Percentiles rank a stretch among this genome's conserved stretches.
Conservation (phyloP, 2,329 filamentous ascomycete genomes). For the Pseudogymnoascus sp. region DNA sequence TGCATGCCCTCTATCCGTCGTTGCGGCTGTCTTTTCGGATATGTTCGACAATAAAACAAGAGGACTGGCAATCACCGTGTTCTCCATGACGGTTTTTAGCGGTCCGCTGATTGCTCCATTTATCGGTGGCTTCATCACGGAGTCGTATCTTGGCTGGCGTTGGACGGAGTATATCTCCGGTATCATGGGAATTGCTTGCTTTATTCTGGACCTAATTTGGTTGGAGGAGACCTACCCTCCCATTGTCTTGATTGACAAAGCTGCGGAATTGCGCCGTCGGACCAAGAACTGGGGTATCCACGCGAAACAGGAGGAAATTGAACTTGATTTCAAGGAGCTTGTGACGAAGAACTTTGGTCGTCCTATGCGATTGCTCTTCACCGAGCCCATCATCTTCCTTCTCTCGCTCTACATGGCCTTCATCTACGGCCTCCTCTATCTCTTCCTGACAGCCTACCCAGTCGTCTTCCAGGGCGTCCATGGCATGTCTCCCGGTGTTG, state of each 20-base stretch:
- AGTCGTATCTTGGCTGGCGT: conserved; percentile 59
- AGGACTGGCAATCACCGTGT: conserved; percentile 49
- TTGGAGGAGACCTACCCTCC: conserved; percentile 64
- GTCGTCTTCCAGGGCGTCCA: conserved; percentile 71
- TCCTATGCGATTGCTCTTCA: conserved; percentile 42
- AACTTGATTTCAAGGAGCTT: conserved; percentile 56
- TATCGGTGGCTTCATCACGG: conserved; percentile 58
- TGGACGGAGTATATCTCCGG: conserved; percentile 60
- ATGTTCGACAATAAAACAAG: conserved; percentile 59
- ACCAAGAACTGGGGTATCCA: conserved; percentile 64
- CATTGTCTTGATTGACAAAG: conserved; percentile 54
- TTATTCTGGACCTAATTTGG: conserved; percentile 52
- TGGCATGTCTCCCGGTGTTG: conserved; percentile 58
- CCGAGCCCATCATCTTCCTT: conserved; percentile 60
- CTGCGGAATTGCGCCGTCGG: conserved; percentile 50
- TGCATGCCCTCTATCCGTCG: conserved; percentile 59
- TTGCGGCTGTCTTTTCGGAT: conserved; percentile 64
- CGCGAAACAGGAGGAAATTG: conserved; percentile 64
- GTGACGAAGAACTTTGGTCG: conserved; percentile 44
- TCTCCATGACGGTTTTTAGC: conserved; percentile 55
- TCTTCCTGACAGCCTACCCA: conserved; percentile 78
- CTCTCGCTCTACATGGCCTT: conserved; percentile 67
- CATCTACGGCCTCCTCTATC: conserved; percentile 71
- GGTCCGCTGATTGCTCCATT: conserved; percentile 61
- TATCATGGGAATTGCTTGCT: conserved; percentile 55